These are phyloP conservation scores for Chondrus crispus DNA, from an alignment of 23 red algal species.

Conservation along the genomic window DNA sequence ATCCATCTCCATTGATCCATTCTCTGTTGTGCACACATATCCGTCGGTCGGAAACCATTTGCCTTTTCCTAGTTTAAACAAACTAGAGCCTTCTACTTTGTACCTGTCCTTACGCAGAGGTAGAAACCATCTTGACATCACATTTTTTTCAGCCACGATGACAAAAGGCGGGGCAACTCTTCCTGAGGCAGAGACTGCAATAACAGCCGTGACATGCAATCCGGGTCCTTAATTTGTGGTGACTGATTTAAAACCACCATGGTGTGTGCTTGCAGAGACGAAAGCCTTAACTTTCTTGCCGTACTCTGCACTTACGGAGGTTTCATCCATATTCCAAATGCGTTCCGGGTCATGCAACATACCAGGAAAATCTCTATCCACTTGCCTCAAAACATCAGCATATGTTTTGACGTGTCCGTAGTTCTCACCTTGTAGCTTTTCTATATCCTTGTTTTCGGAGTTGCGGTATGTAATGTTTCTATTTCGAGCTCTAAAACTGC, in stretches of 20 bases:
- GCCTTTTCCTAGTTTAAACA: background rate
- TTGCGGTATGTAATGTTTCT: background rate
- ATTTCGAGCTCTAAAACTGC: background rate
- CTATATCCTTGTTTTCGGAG: background rate
- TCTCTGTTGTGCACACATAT: background rate
- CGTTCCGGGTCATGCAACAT: background rate
- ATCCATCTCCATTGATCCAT: constrained; percentile 17
- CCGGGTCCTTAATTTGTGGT: too few species aligned
- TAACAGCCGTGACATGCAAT: background rate
- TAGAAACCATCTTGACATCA: too few species aligned
- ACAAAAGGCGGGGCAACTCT: background rate
- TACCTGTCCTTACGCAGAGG: too few species aligned
- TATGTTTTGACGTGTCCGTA: background rate
- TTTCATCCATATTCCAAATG: constrained; percentile 7
- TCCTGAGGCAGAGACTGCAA: background rate
- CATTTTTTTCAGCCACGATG: background rate
- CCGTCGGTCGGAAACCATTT: background rate
- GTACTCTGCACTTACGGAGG: too few species aligned
- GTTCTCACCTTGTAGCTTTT: background rate
- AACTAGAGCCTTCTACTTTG: too few species aligned
- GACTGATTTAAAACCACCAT: too few species aligned
- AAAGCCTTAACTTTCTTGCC: too few species aligned
- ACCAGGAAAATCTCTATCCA: background rate
- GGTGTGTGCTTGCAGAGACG: too few species aligned
- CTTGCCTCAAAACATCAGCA: background rate